Evolutionary conservation across 2,329 filamentous ascomycete species (phyloP), one percentile per base, ranked within the genome.

Genomic region (Didymella arachidicola): DNA sequence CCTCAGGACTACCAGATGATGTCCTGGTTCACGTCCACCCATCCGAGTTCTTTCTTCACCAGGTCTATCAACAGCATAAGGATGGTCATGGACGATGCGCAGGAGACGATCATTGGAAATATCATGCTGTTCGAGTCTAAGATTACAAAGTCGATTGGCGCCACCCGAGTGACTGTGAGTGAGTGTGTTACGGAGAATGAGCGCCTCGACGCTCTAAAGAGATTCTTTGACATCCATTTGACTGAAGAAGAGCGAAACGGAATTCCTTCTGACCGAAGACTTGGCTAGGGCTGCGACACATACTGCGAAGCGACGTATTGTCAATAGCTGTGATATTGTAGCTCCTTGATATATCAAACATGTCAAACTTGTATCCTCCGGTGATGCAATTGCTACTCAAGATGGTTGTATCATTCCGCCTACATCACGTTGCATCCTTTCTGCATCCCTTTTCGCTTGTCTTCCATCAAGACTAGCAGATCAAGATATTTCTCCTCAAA

Each of bases 11-110:
- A 68, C 22, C 54, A 65, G 30, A 57, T 69, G 27, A 68, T 69
- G 64, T 68, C 64, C 6, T 68, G 63, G 60, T 68, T 57, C 36
- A 69, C 67, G 7, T 68, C 65, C 27, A 67, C 65, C 14, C 42
- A 64, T 19, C 26, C 32, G 12, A 60, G 11, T 2, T 65, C 55
- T 0, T 69, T 66, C 47, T 69, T 68, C 16, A 68, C 64, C 1
- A 53, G 27, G 27, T 61, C 53, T 43, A 50, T 69, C 11, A 68
- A 61, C 2, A 57, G 58, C 32, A 66, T 54, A 0, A 57, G 22
- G 22, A 62, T 64, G 57, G 16, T 66, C 4, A 60, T 64, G 54
- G 57, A 62, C 27, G 52, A 62, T 16, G 38, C 42, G 0, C 3
- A 46, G 3, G 54, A 61, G n/a, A 47, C 26, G 6, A 58, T 64